Base-by-base conservation (phyloP, 2,329 filamentous ascomycete genomes). In the Coniosporium tulheliwenetii region DNA sequence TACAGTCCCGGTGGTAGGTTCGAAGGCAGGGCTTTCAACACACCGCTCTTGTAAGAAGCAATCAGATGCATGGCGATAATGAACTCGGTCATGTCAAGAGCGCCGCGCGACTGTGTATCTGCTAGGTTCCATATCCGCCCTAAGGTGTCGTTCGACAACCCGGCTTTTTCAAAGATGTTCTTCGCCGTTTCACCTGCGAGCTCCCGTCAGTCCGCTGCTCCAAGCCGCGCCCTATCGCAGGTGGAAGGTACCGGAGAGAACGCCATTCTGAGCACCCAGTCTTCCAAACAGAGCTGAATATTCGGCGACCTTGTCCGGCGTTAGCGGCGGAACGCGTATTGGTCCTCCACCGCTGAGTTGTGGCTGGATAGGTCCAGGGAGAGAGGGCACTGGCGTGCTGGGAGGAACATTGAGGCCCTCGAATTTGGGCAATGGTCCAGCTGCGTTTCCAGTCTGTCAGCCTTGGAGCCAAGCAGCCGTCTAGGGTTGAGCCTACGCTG, bases 61-160 rank as follows among this genome's bases (percentile, higher is more conserved):
- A 98, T 71, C 45, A 98, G 69, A 60, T 98, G 91, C 91, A 98
- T 98, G 37, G 91, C 91, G 54, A 98, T 93, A 55, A 94, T 83
- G 58, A 98, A 98, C 53, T 96, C 91, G 10, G 86, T 89, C 51
- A 79, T 71, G 43, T 87, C 82, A 31, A 98, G 70, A 30, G 81
- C 78, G 39, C 91, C 91, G 40, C 87, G 78, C 62, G 94, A 86
- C 61, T 95, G 87, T 0, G 85, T 91, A 58, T 98, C 91, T 15
- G 87, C 82, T 45, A 98, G 71, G 52, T 83, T 86, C 91, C 91
- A 98, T 65, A 98, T 95, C 49, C 82, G 79, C n/a, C 87, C 87
- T 30, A 98, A 70, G 9, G 83, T 73, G 51, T 96, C 86, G 57
- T 93, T 95, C 5, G 89, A 82, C 46, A 98, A 65, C 41, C 82